Conservation (phyloP, 371 early-diverging fungal species). For the Mucor circinelloides region DNA sequence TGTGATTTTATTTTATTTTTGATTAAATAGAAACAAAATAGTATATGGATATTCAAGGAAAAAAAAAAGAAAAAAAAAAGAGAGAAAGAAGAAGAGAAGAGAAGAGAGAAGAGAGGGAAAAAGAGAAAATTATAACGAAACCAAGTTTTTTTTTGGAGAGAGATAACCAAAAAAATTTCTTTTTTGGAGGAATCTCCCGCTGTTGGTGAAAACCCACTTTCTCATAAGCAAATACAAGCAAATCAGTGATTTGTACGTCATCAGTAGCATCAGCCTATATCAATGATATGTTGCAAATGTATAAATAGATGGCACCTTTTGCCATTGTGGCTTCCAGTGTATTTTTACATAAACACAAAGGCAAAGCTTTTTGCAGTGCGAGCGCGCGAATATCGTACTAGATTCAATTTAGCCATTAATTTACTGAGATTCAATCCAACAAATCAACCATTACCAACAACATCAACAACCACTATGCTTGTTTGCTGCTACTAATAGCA, state of each 20-base stretch:
- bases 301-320: not conserved
- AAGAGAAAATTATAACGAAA: not conserved
- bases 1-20: not conserved
- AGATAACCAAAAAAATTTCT: slow-evolving; percentile 1
- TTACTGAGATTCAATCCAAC: not conserved
- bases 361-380: not conserved
- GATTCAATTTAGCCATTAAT: not conserved
- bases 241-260: slow-evolving; percentile 3
- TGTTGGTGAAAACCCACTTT: not conserved
- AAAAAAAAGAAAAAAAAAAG: slow-evolving; percentile 9
- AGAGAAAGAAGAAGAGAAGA: not conserved
- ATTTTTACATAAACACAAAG: not conserved
- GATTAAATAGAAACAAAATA: not conserved
- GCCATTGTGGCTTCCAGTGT: not conserved
- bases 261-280: not conserved
- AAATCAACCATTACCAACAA: not conserved
- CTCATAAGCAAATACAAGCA: not conserved
- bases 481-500: not conserved
- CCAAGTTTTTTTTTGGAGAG: not conserved
- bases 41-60: not conserved
- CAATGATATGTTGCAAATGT: not conserved
- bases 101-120: slow-evolving; percentile 3
- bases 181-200: slow-evolving; percentile 6
- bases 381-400: not conserved
- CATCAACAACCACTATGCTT: not conserved